Evolutionary conservation across 1,139 yeast genomes (phyloP).

Genomic region (Geotrichum candidum): DNA sequence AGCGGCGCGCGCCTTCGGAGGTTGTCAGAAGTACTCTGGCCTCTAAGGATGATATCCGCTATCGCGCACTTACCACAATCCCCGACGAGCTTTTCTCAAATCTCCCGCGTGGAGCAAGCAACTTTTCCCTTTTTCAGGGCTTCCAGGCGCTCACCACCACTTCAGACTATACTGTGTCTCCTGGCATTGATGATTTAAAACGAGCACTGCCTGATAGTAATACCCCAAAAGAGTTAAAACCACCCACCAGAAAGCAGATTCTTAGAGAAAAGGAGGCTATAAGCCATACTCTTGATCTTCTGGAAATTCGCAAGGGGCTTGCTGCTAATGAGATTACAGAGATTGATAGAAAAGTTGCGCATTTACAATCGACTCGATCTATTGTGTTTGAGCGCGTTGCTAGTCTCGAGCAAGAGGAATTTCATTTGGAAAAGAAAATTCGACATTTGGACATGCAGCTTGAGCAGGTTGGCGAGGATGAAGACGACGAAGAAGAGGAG

Average conservation of each 20-base stretch:
- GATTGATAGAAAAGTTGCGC: slow-evolving; percentile 51
- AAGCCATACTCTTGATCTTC: slow-evolving; percentile 45
- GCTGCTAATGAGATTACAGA: slow-evolving; percentile 59
- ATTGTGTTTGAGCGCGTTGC: slow-evolving; percentile 54
- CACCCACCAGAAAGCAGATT: slow-evolving; percentile 30
- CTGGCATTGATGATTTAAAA: slow-evolving; percentile 9
- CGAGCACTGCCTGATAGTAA: slow-evolving; percentile 15
- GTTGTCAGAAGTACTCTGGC: slow-evolving; percentile 30
- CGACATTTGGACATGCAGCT: slow-evolving; percentile 40
- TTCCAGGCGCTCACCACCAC: slow-evolving; percentile 46
- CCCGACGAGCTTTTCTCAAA: slow-evolving; percentile 53
- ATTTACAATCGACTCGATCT: slow-evolving; percentile 46
- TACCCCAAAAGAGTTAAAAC: slow-evolving; percentile 12
- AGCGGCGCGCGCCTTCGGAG: slow-evolving; percentile 40
- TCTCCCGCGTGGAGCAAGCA: slow-evolving; percentile 38
- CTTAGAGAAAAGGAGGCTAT: slow-evolving; percentile 38
- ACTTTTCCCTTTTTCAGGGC: slow-evolving; percentile 58
- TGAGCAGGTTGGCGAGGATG: slow-evolving; percentile 26
- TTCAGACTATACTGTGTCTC: neutral
- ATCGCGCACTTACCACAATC: slow-evolving; percentile 40
- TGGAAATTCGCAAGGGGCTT: slow-evolving; percentile 57
- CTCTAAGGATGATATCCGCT: slow-evolving; percentile 29
- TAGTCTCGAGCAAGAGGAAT: slow-evolving; percentile 52
- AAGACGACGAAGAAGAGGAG: slow-evolving; percentile 15
- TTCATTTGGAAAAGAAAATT: slow-evolving; percentile 44